A percentile compares a stretch with the other conserved stretches of the same genome.
These are phyloP conservation scores for Actinomortierella wolfii DNA, from an alignment of 371 early-diverging fungal genomes.

Conservation along the genomic window DNA sequence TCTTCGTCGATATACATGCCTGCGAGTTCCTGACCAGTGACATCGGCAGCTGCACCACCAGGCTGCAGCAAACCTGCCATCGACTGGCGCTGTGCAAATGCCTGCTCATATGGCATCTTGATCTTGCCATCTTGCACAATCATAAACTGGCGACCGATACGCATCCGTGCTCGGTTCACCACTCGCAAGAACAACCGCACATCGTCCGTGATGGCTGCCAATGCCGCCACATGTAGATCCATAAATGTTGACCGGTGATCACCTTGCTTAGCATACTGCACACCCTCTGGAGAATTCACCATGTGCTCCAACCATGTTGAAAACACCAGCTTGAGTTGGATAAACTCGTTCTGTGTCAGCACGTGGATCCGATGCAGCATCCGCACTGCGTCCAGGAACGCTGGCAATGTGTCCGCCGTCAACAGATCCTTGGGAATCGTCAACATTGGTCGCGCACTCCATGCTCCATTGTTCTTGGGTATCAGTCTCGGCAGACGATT, in stretches of 20 bases:
- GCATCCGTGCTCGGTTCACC: constrained; percentile 67
- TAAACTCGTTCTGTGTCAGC: constrained; percentile 67
- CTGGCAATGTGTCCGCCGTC: constrained; percentile 48
- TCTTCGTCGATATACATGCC: constrained; percentile 48
- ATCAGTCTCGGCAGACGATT: constrained; percentile 59
- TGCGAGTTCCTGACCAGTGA: constrained; percentile 42
- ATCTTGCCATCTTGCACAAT: constrained; percentile 44
- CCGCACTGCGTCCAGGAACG: constrained; percentile 61
- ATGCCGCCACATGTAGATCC: constrained; percentile 65
- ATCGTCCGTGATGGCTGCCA: constrained; percentile 70
- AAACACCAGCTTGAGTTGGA: constrained; percentile 58
- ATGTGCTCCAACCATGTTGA: constrained; percentile 63
- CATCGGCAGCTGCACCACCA: constrained; percentile 43
- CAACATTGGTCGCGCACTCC: constrained; percentile 30
- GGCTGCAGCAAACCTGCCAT: constrained; percentile 44
- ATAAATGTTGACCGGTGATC: constrained; percentile 69
- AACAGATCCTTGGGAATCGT: constrained; percentile 38
- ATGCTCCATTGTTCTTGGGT: constrained; percentile 52
- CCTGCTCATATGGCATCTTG: constrained; percentile 45
- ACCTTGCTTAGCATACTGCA: constrained; percentile 62
- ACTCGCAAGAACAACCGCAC: constrained; percentile 62
- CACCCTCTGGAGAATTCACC: constrained; percentile 64
- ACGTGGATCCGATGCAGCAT: constrained; percentile 58
- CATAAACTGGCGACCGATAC: constrained; percentile 51
- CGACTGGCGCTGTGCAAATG: constrained; percentile 38